phyloP scores from a whole-genome alignment of 1,284 basidiomycete genomes.

The Meripilus lineatus region DNA sequence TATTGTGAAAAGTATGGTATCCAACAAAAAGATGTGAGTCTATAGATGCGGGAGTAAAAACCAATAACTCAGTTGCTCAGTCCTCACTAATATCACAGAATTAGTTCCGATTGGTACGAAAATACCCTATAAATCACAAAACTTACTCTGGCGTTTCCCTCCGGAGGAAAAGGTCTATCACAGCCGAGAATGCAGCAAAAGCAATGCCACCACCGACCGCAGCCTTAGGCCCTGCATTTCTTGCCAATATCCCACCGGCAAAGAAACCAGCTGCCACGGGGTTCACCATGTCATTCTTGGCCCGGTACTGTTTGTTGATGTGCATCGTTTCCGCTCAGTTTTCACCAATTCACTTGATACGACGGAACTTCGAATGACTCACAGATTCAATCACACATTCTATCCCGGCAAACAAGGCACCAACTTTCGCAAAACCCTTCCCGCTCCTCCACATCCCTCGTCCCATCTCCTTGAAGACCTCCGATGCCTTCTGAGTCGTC shows the following conservation, averaged over 20 bases:
- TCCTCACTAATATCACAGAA: slow-evolving; percentile 1
- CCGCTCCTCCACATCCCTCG: slow-evolving; percentile 88
- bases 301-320: slow-evolving; percentile 96
- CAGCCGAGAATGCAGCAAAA: slow-evolving; percentile 89
- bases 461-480: slow-evolving; percentile 94
- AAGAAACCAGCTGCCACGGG: slow-evolving; percentile 69
- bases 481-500: slow-evolving; percentile 74
- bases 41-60: neutral
- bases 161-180: slow-evolving; percentile 83
- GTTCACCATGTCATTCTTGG: slow-evolving; percentile 93
- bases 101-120: too few relatives aligned
- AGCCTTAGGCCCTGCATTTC: slow-evolving; percentile 81
- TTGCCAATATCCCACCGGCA: slow-evolving; percentile 78
- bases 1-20: slow-evolving; percentile 3
- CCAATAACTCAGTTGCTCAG: slow-evolving; percentile 1
- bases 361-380: too few relatives aligned
- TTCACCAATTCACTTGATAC: neutral
- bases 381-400: slow-evolving; percentile 97
- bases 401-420: slow-evolving; percentile 87
- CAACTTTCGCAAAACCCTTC: slow-evolving; percentile 93
- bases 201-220: slow-evolving; percentile 79
- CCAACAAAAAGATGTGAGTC: neutral
- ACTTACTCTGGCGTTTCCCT: slow-evolving; percentile 82
- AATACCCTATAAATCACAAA: neutral
- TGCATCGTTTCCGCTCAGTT: too few relatives aligned